These are phyloP conservation scores for Fistulinella prunicolor DNA, from an alignment of 768 basidiomycete genomes.

Conservation along the genomic window DNA sequence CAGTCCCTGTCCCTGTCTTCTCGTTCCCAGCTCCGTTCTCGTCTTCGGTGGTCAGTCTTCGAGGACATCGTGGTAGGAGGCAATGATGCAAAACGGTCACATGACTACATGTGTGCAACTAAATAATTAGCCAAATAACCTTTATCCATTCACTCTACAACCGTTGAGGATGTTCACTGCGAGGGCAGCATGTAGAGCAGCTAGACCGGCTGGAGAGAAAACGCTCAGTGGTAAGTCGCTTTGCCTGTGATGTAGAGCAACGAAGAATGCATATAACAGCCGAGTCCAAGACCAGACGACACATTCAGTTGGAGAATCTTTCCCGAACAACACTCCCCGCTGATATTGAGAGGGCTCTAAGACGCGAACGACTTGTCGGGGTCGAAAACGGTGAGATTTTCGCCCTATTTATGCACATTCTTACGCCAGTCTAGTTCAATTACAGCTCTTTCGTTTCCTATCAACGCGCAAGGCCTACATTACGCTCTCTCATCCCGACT, in stretches of 20 bases:
- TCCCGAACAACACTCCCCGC: conserved; percentile 51
- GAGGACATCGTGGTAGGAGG: conserved; percentile 54
- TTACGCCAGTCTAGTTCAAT: conserved; percentile 41
- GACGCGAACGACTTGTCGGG: conserved; percentile 42
- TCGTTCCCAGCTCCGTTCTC: conserved; percentile 64
- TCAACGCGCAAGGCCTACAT: conserved; percentile 61
- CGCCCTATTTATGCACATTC: not conserved
- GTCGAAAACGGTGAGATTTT: conserved; percentile 37
- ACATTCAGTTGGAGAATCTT: conserved; percentile 49
- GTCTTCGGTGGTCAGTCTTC: conserved; percentile 50
- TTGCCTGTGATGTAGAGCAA: not conserved
- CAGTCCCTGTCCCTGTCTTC: conserved; percentile 30
- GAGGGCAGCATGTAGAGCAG: conserved; percentile 22
- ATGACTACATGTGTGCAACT: conserved; percentile 14
- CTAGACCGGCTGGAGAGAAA: conserved; percentile 6
- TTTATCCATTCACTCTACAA: not conserved
- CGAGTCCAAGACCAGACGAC: conserved; percentile 30
- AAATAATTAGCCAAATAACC: no score
- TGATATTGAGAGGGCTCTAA: conserved; percentile 50
- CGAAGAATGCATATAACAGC: conserved; percentile 9
- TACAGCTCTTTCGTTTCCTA: conserved; percentile 58
- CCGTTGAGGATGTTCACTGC: conserved; percentile 15
- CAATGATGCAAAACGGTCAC: conserved; percentile 22
- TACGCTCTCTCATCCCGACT: conserved; percentile 48
- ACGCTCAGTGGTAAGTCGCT: conserved; percentile 13